A percentile compares a stretch with the other conserved stretches of the same genome.
These are phyloP conservation scores for Diaporthe australafricana DNA, from an alignment of 2,329 filamentous ascomycete species.

Conservation along the genomic window DNA sequence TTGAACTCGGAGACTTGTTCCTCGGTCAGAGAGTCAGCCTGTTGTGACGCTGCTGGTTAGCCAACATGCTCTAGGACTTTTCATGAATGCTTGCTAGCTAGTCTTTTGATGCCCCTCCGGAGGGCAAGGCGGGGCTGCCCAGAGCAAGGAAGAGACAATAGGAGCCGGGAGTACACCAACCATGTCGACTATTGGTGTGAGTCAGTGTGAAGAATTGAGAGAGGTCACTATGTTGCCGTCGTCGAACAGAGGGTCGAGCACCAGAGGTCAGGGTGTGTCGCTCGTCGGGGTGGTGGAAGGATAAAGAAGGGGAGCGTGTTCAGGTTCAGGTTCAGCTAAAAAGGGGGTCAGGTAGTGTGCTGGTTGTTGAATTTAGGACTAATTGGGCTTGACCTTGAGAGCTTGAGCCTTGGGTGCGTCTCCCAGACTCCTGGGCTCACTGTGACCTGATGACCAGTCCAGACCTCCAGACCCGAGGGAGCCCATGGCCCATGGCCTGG, in stretches of 20 bases:
- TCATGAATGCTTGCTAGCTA: constrained; percentile 1
- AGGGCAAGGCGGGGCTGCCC: constrained; percentile 29
- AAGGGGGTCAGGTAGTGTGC: constrained; percentile 31
- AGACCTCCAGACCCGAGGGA: no score
- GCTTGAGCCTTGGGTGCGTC: constrained; percentile 21
- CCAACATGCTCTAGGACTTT: constrained; percentile 17
- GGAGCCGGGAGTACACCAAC: constrained; percentile 24
- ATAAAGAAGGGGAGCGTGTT: constrained; percentile 30
- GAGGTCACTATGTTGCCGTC: constrained; percentile 10
- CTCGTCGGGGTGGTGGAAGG: constrained; percentile 30
- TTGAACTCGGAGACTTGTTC: constrained; percentile 99
- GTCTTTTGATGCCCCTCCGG: constrained; percentile 35
- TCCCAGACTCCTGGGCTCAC: constrained; percentile 16
- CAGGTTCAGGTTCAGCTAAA: constrained; percentile 34
- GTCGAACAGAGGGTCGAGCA: constrained; percentile 30
- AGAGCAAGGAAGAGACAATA: neutral
- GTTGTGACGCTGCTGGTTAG: constrained; percentile 42
- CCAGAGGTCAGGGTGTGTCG: constrained; percentile 24
- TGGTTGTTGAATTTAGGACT: constrained; percentile 27
- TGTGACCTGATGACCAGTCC: neutral
- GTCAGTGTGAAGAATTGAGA: neutral
- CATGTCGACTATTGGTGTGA: constrained; percentile 31
- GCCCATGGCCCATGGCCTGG: no score
- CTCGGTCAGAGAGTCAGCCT: constrained; percentile 99
- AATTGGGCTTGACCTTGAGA: constrained; percentile 18